Evolutionary conservation across 1,284 basidiomycete species (phyloP), one percentile per base, ranked within the genome.

Genomic region (Cutaneotrichosporon mucoides): DNA sequence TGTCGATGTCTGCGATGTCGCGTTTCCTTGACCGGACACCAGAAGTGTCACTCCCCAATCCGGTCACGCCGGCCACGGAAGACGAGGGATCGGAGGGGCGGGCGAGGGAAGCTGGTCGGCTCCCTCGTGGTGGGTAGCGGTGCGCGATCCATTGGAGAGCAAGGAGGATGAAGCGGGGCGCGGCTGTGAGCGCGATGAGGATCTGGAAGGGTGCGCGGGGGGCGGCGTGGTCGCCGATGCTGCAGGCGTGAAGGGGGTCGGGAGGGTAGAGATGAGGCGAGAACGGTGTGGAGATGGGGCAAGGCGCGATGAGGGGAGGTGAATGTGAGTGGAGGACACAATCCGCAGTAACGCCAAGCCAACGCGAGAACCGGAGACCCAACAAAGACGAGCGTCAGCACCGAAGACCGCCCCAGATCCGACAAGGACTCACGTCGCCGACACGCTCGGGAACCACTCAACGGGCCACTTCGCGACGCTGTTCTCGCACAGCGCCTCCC

Each of bases 381-480:
- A 24, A 24, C 24, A 24, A 36, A 33, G 15, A 44, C 8, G 44
- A 38, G 63, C 34, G 40, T 49, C 16, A 43, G n/a, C 34, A 35
- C 10, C 24, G 24, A 24, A 24, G 24, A 24, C 24, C 24, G 24
- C 46, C 24, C 35, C 13, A 36, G 6, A 15, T 8, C 5, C 11
- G 48, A 10, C 33, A 7, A 5, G n/a, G 8, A 82, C 87, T 71
- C 73, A 90, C 88, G 91, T 91, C 8, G 92, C 90, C 35, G 91
- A 94, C 4, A 96, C 92, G 4, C 89, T 92, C 6, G 92, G 92
- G 71, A 90, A 92, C 89, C 89, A 95, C 73, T 95, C 92, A 43
- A 92, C 79, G 0, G 92, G 92, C 73, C 88, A 95, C 16, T 85
- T 69, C 40, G 77, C 69, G 0, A 95, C 84, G 12, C 84, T 84